Base-by-base conservation (phyloP, 1,284 basidiomycete genomes). In the Leucoagaricus sp. region DNA sequence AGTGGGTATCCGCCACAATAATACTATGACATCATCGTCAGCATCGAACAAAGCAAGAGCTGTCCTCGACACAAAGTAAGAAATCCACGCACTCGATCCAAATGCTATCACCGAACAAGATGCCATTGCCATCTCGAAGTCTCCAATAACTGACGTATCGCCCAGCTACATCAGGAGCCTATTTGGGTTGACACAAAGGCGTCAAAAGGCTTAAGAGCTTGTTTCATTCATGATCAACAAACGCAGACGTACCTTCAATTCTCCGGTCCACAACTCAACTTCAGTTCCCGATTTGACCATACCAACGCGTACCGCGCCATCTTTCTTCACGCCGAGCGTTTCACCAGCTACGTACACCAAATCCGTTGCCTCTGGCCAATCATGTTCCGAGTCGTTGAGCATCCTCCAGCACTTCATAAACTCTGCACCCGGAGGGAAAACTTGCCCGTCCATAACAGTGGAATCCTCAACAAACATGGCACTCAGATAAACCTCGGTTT, bases 371-470 rank as follows among this genome's bases (percentile, higher is more conserved):
- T 78, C 76, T 1, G 90, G 88, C 91, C 92, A 94, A 26, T 83
- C 78, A 5, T 69, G 59, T 13, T 65, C 64, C 10, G 91, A 85
- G 58, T 79, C 78, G 64, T 93, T 94, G 41, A 76, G 63, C 75
- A 94, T 79, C 55, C 78, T 76, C 91, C 91, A 94, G 21, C 83
- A 83, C 72, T 94, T 93, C 51, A 91, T 82, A 64, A 94, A 94
- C 67, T 90, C 89, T 0, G 89, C 90, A 42, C 91, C 91, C 5
- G 91, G 86, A 42, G 90, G 88, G 64, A 94, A 87, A 34, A 84
- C 71, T 63, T 91, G 88, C 1, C 91, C 91, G 64, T 90, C 87
- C 8, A 81, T 75, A 47, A 91, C 84, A 48, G 88, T 92, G 44
- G 85, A 76, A 65, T 93, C 87, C 38, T 75, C 76, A 6, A 93